Evolutionary conservation across 192 early-diverging fungal genomes (phyloP).

Genomic region (Phlyctochytrium arcticum): DNA sequence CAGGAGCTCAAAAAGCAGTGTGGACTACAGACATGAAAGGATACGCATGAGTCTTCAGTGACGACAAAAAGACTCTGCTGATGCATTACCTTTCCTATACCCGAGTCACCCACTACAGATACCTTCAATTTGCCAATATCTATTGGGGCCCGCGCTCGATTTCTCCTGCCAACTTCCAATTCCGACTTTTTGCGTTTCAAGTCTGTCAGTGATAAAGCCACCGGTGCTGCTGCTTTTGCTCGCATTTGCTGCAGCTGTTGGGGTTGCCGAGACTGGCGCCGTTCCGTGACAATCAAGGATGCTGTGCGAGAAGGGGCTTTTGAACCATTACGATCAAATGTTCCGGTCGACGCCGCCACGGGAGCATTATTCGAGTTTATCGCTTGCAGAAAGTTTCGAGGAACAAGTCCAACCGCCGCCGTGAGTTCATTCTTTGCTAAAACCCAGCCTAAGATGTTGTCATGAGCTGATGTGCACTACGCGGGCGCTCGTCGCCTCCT

Average conservation of each 20-base stretch:
- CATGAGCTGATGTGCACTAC: no score
- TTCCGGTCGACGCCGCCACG: background rate
- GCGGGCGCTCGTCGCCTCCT: no score
- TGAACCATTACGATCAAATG: no score
- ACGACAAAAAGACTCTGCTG: background rate
- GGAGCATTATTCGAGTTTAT: background rate
- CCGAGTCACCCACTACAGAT: constrained; percentile 34
- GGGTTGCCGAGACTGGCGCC: background rate
- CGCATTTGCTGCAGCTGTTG: background rate
- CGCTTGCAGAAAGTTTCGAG: constrained; percentile 17
- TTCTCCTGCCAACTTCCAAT: background rate
- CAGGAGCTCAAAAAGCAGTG: constrained; percentile 29
- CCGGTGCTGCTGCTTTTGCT: background rate
- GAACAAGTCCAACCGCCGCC: constrained; percentile 11
- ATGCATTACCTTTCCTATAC: constrained; percentile 40
- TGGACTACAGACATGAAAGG: constrained; percentile 15
- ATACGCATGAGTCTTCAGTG: background rate
- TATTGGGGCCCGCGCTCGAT: constrained; percentile 3
- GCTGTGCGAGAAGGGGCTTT: constrained; percentile 7
- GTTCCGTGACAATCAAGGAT: constrained; percentile 2
- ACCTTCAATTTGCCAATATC: constrained; percentile 34
- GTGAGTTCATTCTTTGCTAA: constrained; percentile 5
- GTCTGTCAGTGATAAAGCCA: background rate
- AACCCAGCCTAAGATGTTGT: constrained; percentile 24
- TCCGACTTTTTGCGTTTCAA: constrained; percentile 2